Base-by-base conservation (phyloP, 768 basidiomycete genomes). In the Termitomyces sp. region DNA sequence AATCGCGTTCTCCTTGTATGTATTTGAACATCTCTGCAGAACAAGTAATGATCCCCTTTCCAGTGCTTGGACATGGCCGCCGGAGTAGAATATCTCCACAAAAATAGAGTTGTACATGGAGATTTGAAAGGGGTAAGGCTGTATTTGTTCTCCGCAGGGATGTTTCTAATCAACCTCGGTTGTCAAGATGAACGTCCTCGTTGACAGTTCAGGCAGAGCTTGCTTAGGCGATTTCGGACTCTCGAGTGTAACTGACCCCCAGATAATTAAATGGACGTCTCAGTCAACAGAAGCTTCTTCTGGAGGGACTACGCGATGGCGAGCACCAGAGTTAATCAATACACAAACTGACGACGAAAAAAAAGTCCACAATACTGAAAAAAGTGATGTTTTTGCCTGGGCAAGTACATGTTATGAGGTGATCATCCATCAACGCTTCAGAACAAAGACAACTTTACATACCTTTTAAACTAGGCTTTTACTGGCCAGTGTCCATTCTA, bases 1-100 rank as follows among this genome's bases (percentile, higher is more conserved):
- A 61, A 65, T 56, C 65, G 71, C 47, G 56, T 68, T 29, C 59
- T 59, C 26, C 59, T 78, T 62, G 76, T 77, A 58, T 67, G 69
- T 37, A 31, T 34, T n/a, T 42, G 24, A 10, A 27, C 6, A 53
- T 32, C 22, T 22, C 6, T 14, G n/a, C 7, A n/a, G 1, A 9
- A 12, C n/a, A 7, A 20, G 36, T 18, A 16, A 20, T 9, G 16
- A n/a, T 36, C 37, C 16, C n/a, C 12, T 31, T 39, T n/a, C n/a
- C 13, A 57, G 58, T 56, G 64, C 13, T 59, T 59, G 10, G 69
- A 71, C 41, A 61, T 68, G 4, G 68, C 66, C 0, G 48, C 57
- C n/a, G 71, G 71, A 16, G 36, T 72, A 24, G 51, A 64, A 18
- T 68, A 70, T 58, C 60, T 72, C 4, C 71, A 72, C 54, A 29